Percentiles rank a stretch among this genome's conserved stretches.
Conservation (phyloP, 345 rosid species). For the Syzygium aromaticum region DNA sequence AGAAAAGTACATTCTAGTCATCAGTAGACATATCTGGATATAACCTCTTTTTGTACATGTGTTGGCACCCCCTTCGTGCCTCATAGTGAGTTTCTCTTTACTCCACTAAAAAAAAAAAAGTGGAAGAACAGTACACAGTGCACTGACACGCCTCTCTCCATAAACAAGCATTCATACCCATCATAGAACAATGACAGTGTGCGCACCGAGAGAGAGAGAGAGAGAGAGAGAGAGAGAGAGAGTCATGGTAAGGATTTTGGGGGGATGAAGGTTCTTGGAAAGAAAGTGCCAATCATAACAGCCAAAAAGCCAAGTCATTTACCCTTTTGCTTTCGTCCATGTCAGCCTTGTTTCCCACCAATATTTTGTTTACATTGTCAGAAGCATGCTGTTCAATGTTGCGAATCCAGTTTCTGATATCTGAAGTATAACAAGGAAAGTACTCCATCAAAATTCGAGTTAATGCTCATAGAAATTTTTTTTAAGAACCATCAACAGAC, state of each 20-base stretch:
- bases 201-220: neutral
- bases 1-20: neutral
- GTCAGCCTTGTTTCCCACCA: conserved; percentile 98
- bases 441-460: neutral
- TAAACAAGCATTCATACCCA: neutral
- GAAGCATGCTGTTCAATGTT: conserved; percentile 97
- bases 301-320: neutral
- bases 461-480: neutral
- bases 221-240: neutral
- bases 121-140: neutral
- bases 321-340: conserved; percentile 99
- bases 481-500: neutral
- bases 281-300: neutral
- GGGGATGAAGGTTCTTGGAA: neutral
- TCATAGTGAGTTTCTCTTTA: neutral
- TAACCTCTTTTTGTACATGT: neutral
- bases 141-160: neutral
- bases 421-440: conserved; percentile 17
- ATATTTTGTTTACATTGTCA: conserved; percentile 84
- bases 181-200: neutral
- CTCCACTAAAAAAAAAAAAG: neutral
- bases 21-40: neutral
- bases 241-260: neutral
- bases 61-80: neutral
- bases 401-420: conserved; percentile 97